Percentiles rank a stretch among this genome's conserved stretches.
Evolutionary conservation across 2,329 filamentous ascomycete genomes (phyloP).

Genomic region (Bipolaris bicolor): DNA sequence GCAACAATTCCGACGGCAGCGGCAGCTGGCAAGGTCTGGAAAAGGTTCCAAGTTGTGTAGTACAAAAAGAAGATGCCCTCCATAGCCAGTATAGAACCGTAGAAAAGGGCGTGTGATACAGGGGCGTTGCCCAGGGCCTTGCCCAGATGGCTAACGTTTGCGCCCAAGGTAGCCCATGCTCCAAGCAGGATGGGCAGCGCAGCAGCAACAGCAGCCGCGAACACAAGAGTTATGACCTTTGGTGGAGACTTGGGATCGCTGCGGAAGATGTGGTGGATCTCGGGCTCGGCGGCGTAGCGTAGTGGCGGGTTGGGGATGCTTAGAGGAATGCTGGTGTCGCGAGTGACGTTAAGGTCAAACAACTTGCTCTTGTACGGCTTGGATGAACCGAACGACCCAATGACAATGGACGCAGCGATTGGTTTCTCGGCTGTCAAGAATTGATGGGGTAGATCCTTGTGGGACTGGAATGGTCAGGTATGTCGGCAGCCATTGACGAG

Average conservation of each 20-base stretch:
- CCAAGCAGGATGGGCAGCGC: constrained; percentile 76
- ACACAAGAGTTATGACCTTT: constrained; percentile 77
- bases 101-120: constrained; percentile 81
- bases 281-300: constrained; percentile 81
- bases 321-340: constrained; percentile 66
- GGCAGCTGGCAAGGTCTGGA: constrained; percentile 81
- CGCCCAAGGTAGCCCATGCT: constrained; percentile 79
- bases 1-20: constrained; percentile 71
- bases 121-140: constrained; percentile 79
- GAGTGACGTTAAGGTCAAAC: constrained; percentile 74
- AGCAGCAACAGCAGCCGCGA: constrained; percentile 73
- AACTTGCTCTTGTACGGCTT: constrained; percentile 69
- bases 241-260: constrained; percentile 80
- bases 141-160: constrained; percentile 77
- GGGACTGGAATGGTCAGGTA: constrained; percentile 64
- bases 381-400: constrained; percentile 84
- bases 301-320: constrained; percentile 70
- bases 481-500: constrained; percentile 11
- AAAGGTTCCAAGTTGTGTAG: constrained; percentile 89
- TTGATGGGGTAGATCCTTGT: constrained; percentile 87
- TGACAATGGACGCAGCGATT: constrained; percentile 78
- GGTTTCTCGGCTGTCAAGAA: constrained; percentile 72
- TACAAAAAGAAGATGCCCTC: constrained; percentile 95
- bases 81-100: constrained; percentile 84
- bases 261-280: constrained; percentile 92